Evolutionary conservation across 257 asterid genomes (phyloP), one percentile per base, ranked within the genome.

Genomic region (Jaltomata sinuosa): DNA sequence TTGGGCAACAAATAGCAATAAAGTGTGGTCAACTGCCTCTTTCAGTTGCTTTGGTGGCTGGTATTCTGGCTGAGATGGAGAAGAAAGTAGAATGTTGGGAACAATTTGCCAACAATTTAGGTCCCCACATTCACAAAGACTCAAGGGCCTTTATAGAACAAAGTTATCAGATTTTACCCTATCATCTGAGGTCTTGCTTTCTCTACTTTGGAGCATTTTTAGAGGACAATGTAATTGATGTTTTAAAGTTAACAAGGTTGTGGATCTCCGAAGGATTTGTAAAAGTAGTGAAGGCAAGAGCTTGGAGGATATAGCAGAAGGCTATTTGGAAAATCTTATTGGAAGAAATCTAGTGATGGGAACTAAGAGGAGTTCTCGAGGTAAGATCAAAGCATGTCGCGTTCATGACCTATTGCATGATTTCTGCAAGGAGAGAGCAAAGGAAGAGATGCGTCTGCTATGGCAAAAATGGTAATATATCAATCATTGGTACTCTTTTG

Each of bases 231-330:
- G 79, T 80, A 12, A 67, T 80, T 71, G 29, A 79, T 42, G 22
- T 18, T 61, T 27, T 72, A 57, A 81, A 59, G 71, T 40, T 87
- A 62, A 84, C 62, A 59, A 18, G 80, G 59, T 15, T 87, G 21
- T 87, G 89, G 89, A 84, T 87, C 42, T 86, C 85, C 1, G 87
- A 87, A 84, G 87, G 87, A 12, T 69, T 87, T 6, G 42, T 87
- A 7, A 31, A 10, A 80, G 42, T 59, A 31, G 31, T 5, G 29
- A 57, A 5, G 34, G 14, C 21, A 25, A 84, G 42, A 84, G 85
- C 80, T 49, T 84, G 40, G 87, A 80, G 61, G 71, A 87, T 27
- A 40, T 80, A 6, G 89, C 89, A 47, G 74, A 84, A 36, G 65
- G 65, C 3, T 84, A 61, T 79, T 57, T 87, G 85, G 65, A n/a